Evolutionary conservation across 305 asterid species (phyloP).

Genomic region (Withania somnifera): DNA sequence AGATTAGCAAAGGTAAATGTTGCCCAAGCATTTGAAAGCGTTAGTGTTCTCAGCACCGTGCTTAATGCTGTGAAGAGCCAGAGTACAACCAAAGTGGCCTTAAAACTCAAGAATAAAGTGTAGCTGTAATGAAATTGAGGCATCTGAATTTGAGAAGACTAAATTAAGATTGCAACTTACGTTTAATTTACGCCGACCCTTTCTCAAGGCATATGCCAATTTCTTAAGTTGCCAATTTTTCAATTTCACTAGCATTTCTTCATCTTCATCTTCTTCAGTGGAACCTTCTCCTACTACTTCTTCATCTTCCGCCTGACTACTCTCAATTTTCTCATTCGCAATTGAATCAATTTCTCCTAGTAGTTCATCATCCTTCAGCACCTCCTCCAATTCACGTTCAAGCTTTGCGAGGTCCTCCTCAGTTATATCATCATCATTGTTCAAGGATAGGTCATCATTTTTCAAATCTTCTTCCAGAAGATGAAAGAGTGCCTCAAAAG

Average conservation of each 20-base stretch:
- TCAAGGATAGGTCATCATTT: conserved; percentile 40
- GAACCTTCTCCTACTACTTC: conserved; percentile 14
- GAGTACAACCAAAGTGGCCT: not conserved
- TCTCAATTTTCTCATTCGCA: conserved; percentile 18
- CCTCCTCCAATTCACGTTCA: conserved; percentile 76
- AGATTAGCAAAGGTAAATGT: not conserved
- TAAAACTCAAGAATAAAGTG: not conserved
- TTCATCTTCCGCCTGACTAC: conserved; percentile 17
- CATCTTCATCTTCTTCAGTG: conserved; percentile 32
- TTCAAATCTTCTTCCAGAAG: conserved; percentile 79
- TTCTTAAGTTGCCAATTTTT: conserved; percentile 83
- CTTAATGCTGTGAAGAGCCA: not conserved
- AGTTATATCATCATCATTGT: conserved; percentile 42
- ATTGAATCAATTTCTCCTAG: conserved; percentile 36
- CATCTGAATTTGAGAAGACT: not conserved
- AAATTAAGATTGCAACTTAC: conserved; percentile 26
- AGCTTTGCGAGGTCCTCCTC: conserved; percentile 77
- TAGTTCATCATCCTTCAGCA: conserved; percentile 67
- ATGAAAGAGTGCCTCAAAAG: conserved; percentile 75
- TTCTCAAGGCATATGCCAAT: conserved; percentile 72
- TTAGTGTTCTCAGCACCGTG: not conserved
- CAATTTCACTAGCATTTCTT: conserved; percentile 38
- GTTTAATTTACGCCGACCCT: conserved; percentile 80
- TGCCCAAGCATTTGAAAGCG: not conserved
- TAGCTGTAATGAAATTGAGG: not conserved